phyloP scores from a whole-genome alignment of 305 asterid genomes.

The Fraxinus paxiana region DNA sequence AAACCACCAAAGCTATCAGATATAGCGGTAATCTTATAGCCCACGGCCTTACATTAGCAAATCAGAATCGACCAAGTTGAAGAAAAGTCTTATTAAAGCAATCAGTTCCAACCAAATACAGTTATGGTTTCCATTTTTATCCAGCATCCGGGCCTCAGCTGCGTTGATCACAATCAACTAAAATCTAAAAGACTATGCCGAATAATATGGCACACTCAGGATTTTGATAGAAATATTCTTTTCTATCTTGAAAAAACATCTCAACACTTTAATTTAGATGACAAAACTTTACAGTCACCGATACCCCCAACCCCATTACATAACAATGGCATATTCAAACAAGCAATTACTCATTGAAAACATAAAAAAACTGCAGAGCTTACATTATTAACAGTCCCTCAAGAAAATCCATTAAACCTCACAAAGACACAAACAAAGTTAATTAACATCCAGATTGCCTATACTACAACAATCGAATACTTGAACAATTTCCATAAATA shows the following conservation, averaged over 20 bases:
- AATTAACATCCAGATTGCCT: background rate
- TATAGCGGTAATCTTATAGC: background rate
- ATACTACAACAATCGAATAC: background rate
- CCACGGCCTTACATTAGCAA: background rate
- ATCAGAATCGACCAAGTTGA: background rate
- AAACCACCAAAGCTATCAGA: background rate
- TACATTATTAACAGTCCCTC: background rate
- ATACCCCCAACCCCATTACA: background rate
- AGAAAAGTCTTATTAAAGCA: background rate
- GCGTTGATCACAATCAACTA: background rate
- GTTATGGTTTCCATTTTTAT: background rate
- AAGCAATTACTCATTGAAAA: background rate
- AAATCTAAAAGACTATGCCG: background rate
- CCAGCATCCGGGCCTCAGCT: background rate
- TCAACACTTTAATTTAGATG: background rate
- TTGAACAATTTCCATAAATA: conserved; percentile 12
- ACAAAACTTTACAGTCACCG: background rate
- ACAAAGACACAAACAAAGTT: background rate
- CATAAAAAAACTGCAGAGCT: background rate
- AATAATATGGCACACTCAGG: background rate
- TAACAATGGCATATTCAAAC: background rate
- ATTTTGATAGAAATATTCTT: background rate
- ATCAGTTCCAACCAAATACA: background rate
- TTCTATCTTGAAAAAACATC: background rate
- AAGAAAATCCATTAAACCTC: background rate